Evolutionary conservation across 192 early-diverging fungal genomes (phyloP), one percentile per base, ranked within the genome.

Genomic region (Diversispora epigaea): DNA sequence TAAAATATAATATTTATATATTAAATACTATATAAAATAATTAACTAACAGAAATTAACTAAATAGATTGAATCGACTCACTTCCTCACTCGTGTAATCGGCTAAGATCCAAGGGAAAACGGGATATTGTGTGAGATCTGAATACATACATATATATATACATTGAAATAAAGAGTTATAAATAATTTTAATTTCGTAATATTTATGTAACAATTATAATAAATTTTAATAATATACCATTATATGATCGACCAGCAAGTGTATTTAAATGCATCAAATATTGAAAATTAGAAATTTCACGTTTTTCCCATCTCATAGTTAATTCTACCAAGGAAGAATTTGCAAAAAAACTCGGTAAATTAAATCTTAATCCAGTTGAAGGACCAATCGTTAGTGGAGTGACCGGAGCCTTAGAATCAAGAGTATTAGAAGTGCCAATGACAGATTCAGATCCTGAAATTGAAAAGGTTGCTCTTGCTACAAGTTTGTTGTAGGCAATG

Each of bases 231-330:
- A 11, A 32, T 46, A 22, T 73, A 78, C 80, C 84, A 75, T 90
- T 91, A 76, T 91, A 91, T 4, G 92, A 91, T 21, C 92, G 81
- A 11, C 94, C 96, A 39, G 94, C 92, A 45, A 95, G 78, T 0
- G 94, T 94, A 79, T 98, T 98, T 9, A 98, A 84, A 46, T 89
- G 86, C 93, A 97, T 96, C 67, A 98, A 73, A 66, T 98, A 98
- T 78, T 98, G 95, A 80, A 97, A 98, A 73, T 98, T 98, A 57
- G 91, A 91, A 50, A 98, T 91, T 78, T 96, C 93, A 25, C 92
- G 82, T 41, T 84, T 86, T 73, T 92, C 87, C 96, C 96, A 98
- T 47, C 86, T 83, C 69, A 92, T 87, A 0, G 92, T 93, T 68
- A 95, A 79, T 39, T 90, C 89, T 7, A 81, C 82, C 46, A 93